A percentile compares a stretch with the other conserved stretches of the same genome.
Conservation (phyloP, 139 green algal genomes). For the Micractinium sp. region DNA sequence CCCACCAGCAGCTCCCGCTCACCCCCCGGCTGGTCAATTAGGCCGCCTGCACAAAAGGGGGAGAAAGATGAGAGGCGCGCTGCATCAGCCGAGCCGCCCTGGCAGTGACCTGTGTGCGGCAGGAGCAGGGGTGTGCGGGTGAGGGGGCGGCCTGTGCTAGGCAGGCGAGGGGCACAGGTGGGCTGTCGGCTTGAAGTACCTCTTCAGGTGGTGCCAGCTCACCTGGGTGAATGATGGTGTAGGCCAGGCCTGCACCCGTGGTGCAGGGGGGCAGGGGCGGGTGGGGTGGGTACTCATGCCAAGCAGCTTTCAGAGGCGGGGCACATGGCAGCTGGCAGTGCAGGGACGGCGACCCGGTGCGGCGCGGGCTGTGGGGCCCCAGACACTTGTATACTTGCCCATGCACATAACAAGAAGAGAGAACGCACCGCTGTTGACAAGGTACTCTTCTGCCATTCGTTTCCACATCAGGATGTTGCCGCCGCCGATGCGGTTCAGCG, state of each 20-base stretch:
- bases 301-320: too few species aligned
- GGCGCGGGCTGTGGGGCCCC: too few species aligned
- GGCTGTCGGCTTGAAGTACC: too few species aligned
- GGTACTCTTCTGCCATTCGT: conserved; percentile 42
- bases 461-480: conserved; percentile 56
- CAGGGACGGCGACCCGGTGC: too few species aligned
- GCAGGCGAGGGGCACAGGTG: too few species aligned
- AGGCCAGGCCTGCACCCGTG: conserved; percentile 26
- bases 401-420: neutral
- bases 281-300: too few species aligned
- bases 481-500: conserved; percentile 45
- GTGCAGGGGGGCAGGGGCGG: neutral
- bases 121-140: too few species aligned
- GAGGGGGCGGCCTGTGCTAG: too few species aligned
- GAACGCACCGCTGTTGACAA: conserved; percentile 11
- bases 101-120: too few species aligned
- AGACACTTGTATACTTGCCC: too few species aligned
- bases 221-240: conserved; percentile 46
- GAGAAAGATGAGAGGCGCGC: neutral
- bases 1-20: conserved; percentile 48
- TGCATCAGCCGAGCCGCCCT: neutral
- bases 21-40: conserved; percentile 30
- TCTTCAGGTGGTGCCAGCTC: too few species aligned
- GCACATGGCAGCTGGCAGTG: neutral
- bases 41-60: conserved; percentile 24